Evolutionary conservation across 257 asterid species (phyloP).

Genomic region (Ophiorrhiza pumila): DNA sequence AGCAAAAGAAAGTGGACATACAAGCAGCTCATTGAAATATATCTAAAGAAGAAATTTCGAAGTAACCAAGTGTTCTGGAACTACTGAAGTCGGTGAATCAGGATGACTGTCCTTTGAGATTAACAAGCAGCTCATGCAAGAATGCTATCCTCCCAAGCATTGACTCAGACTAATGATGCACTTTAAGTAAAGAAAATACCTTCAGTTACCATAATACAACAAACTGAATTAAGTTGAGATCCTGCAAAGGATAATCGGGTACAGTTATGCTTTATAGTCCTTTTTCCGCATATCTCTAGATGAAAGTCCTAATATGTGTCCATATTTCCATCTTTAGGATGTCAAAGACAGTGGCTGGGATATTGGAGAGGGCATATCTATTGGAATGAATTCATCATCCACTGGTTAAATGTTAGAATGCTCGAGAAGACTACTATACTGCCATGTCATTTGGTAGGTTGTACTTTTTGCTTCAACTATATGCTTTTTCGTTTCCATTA

Average conservation of each 20-base stretch:
- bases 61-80: conserved; percentile 87
- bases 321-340: neutral
- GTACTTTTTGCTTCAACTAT: neutral
- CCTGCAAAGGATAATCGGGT: neutral
- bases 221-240: neutral
- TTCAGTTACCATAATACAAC: neutral
- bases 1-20: conserved; percentile 53
- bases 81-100: conserved; percentile 37
- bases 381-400: neutral
- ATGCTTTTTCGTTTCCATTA: neutral
- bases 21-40: conserved; percentile 47
- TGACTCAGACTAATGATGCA: neutral
- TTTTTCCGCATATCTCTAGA: neutral
- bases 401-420: neutral
- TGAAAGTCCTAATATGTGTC: neutral
- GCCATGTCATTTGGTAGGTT: neutral
- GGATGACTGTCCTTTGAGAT: neutral
- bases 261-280: neutral
- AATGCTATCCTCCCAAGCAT: too few relatives aligned
- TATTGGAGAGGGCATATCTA: neutral
- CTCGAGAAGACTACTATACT: neutral
- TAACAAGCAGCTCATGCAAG: neutral
- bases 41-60: conserved; percentile 63
- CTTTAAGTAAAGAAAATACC: neutral
- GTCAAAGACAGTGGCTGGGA: neutral